Conservation (phyloP, 1,284 basidiomycete species). For the Rhodotorula sp. region DNA sequence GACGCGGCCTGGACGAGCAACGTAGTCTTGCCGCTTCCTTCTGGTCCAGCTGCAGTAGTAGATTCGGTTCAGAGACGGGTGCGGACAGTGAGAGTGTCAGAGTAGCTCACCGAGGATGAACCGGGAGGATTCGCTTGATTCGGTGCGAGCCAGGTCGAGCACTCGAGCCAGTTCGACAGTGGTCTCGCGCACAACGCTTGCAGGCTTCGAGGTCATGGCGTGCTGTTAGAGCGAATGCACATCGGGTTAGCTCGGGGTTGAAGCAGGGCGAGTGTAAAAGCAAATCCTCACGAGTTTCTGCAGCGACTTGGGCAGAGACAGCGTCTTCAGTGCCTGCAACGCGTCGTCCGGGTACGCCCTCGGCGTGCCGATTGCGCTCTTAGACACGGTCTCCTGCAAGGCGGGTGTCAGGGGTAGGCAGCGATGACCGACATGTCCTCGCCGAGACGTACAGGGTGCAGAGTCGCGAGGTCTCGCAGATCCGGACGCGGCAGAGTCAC, state of each 20-base stretch:
- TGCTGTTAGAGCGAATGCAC: slow-evolving; percentile 53
- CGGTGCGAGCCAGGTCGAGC: slow-evolving; percentile 54
- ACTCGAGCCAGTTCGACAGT: slow-evolving; percentile 59
- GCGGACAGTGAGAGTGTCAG: not conserved
- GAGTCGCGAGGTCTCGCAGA: slow-evolving; percentile 7
- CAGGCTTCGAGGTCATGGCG: slow-evolving; percentile 62
- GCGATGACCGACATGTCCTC: too few relatives aligned
- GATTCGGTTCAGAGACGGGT: too few relatives aligned
- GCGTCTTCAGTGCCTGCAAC: slow-evolving; percentile 29
- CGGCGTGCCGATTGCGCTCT: slow-evolving; percentile 21
- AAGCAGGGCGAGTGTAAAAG: not conserved
- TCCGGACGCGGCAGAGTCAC: slow-evolving; percentile 27
- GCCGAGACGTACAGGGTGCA: slow-evolving; percentile 22
- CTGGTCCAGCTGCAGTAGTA: slow-evolving; percentile 60
- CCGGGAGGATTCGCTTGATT: slow-evolving; percentile 15
- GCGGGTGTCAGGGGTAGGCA: not conserved
- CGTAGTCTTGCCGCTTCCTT: slow-evolving; percentile 80
- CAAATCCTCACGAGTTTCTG: slow-evolving; percentile 21
- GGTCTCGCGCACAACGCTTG: slow-evolving; percentile 63
- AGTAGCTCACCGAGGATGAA: slow-evolving; percentile 23
- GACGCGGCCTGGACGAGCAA: slow-evolving; percentile 76
- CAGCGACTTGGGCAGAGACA: slow-evolving; percentile 16
- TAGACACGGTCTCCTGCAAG: slow-evolving; percentile 20
- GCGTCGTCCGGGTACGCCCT: slow-evolving; percentile 20
- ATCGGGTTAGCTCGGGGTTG: not conserved